Percentiles rank a stretch among this genome's conserved stretches.
These are phyloP conservation scores for Tylopilus orsonianus DNA, from an alignment of 1,284 basidiomycete genomes.

Conservation along the genomic window DNA sequence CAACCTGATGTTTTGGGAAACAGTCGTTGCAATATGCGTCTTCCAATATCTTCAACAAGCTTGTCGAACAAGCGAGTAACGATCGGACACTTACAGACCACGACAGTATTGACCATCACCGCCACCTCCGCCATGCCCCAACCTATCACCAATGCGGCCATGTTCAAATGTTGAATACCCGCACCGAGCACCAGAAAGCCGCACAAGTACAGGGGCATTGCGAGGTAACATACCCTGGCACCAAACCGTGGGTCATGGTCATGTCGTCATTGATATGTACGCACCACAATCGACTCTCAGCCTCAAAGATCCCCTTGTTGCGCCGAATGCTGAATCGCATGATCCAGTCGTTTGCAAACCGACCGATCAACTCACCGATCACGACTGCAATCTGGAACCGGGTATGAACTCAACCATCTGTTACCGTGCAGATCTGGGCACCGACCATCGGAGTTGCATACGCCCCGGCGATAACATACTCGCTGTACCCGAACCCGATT, in stretches of 20 bases:
- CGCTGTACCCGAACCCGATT: slow-evolving; percentile 57
- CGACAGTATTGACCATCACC: slow-evolving; percentile 67
- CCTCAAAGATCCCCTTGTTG: slow-evolving; percentile 69
- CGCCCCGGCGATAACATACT: slow-evolving; percentile 51
- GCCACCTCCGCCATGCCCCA: slow-evolving; percentile 65
- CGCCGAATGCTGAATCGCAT: slow-evolving; percentile 55
- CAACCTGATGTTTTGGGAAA: slow-evolving; percentile 38
- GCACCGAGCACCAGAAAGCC: slow-evolving; percentile 65
- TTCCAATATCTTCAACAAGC: slow-evolving; percentile 20
- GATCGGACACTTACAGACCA: slow-evolving; percentile 46
- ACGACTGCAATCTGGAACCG: slow-evolving; percentile 52
- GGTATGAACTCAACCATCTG: not conserved
- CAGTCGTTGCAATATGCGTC: slow-evolving; percentile 54
- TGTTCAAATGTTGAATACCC: slow-evolving; percentile 54
- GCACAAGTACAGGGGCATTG: slow-evolving; percentile 59
- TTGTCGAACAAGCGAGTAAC: not conserved
- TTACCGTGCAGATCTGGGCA: not conserved
- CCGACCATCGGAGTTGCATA: slow-evolving; percentile 67
- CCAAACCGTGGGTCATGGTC: not conserved
- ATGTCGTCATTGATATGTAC: slow-evolving; percentile 8
- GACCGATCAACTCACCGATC: slow-evolving; percentile 67
- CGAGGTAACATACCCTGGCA: slow-evolving; percentile 62
- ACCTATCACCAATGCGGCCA: slow-evolving; percentile 59
- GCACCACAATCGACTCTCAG: slow-evolving; percentile 68
- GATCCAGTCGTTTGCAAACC: slow-evolving; percentile 68